phyloP scores from a whole-genome alignment of 139 green algal species.

The Tetratostichococcus sp. region DNA sequence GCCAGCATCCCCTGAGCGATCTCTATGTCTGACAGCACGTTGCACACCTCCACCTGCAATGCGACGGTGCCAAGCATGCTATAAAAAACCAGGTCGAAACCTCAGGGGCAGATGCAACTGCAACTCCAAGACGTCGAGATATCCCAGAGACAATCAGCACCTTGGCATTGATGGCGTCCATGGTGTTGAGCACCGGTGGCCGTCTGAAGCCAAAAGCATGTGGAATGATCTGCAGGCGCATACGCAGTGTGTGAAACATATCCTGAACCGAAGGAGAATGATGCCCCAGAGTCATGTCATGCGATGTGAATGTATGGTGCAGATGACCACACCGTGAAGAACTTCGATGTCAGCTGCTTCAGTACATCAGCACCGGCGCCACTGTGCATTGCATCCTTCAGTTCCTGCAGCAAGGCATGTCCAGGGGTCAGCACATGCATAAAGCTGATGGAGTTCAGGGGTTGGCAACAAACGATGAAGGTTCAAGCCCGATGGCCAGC shows the following conservation, averaged over 20 bases:
- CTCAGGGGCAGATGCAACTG: neutral
- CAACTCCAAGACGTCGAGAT: no score
- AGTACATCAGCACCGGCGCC: conserved; percentile 8
- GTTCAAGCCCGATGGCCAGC: no score
- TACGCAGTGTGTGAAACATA: no score
- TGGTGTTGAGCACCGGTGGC: conserved; percentile 16
- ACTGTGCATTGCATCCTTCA: conserved; percentile 16
- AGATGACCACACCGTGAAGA: conserved; percentile 27
- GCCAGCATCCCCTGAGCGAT: conserved; percentile 14
- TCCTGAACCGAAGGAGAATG: no score
- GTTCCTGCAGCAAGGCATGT: conserved; percentile 4
- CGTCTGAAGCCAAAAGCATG: conserved; percentile 12
- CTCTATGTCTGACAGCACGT: conserved; percentile 34
- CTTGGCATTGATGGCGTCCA: neutral
- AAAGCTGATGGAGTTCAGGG: neutral
- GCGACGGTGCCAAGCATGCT: neutral
- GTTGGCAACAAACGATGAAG: no score
- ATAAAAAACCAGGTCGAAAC: neutral
- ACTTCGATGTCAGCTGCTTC: conserved; percentile 22
- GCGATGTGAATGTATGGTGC: no score
- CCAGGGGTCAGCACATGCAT: no score
- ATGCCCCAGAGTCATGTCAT: no score
- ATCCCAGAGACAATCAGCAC: no score
- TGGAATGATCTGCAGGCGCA: conserved; percentile 29
- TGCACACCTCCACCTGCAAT: conserved; percentile 31